Percentiles rank a stretch among this genome's conserved stretches.
phyloP scores from a whole-genome alignment of 2,329 filamentous ascomycete genomes.

The Grosmannia clavigera region DNA sequence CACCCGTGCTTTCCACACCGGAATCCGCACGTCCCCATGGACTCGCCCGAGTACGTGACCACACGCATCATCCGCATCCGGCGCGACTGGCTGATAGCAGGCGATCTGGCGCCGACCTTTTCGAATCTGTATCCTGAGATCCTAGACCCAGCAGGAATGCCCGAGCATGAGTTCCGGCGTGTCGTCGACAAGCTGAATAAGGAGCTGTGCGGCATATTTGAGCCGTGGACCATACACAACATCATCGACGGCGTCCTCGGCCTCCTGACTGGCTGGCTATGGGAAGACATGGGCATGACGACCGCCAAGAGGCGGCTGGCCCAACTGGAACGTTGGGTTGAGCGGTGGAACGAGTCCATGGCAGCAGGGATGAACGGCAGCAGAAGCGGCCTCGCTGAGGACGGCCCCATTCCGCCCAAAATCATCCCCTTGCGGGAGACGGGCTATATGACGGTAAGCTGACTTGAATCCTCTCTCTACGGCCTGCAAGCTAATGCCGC shows the following conservation, averaged over 20 bases:
- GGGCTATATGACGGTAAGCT: slow-evolving; percentile 15
- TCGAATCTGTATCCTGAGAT: slow-evolving; percentile 96
- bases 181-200: slow-evolving; percentile 74
- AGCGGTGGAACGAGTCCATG: slow-evolving; percentile 72
- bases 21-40: slow-evolving; percentile 76
- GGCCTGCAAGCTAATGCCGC: neutral
- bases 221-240: slow-evolving; percentile 65
- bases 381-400: slow-evolving; percentile 1
- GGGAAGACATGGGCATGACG: slow-evolving; percentile 78
- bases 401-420: slow-evolving; percentile 11
- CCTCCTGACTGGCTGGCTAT: slow-evolving; percentile 80
- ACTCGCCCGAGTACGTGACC: slow-evolving; percentile 58
- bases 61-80: slow-evolving; percentile 88
- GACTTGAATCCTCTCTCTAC: neutral
- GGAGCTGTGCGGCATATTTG: slow-evolving; percentile 64
- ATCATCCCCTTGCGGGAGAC: slow-evolving; percentile 15
- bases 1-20: slow-evolving; percentile 92
- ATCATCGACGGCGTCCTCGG: slow-evolving; percentile 70
- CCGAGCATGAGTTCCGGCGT: slow-evolving; percentile 74
- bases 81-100: slow-evolving; percentile 80
- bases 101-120: slow-evolving; percentile 84
- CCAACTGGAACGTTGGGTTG: slow-evolving; percentile 67
- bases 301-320: slow-evolving; percentile 60
- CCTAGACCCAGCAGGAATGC: slow-evolving; percentile 67
- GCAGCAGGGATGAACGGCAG: slow-evolving; percentile 21